Evolutionary conservation across 2,329 filamentous ascomycete species (phyloP).

Genomic region (Sclerotiophoma versabilis): DNA sequence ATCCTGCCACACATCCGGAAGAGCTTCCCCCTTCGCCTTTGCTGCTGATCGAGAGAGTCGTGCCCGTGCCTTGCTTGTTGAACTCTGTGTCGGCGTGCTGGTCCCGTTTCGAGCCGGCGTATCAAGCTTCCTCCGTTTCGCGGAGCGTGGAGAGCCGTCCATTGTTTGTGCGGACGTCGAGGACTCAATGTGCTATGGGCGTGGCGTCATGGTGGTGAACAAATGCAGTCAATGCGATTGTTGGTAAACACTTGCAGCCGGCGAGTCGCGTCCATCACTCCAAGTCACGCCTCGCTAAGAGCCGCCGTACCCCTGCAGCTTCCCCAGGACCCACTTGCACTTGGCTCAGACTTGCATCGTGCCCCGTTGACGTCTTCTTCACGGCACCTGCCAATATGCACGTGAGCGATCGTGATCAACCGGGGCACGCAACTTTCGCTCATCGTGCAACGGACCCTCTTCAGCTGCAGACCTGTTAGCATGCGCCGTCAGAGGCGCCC

Average conservation of each 20-base stretch:
- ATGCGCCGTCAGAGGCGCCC: neutral
- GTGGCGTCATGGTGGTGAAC: slow-evolving; percentile 11
- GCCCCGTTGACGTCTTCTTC: neutral
- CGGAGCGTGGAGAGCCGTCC: slow-evolving; percentile 46
- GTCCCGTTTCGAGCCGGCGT: slow-evolving; percentile 32
- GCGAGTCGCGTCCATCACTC: slow-evolving; percentile 15
- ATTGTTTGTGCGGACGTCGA: slow-evolving; percentile 18
- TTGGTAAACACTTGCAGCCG: slow-evolving; percentile 11
- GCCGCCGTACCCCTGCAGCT: slow-evolving; percentile 13
- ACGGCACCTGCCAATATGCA: neutral
- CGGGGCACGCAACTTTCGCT: neutral
- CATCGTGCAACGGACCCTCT: neutral
- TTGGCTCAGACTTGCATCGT: neutral
- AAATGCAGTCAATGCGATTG: neutral
- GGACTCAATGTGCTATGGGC: neutral
- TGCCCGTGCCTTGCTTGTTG: slow-evolving; percentile 30
- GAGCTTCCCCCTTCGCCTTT: slow-evolving; percentile 18
- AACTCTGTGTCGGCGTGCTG: slow-evolving; percentile 28
- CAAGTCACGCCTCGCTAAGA: slow-evolving; percentile 17
- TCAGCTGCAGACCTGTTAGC: neutral
- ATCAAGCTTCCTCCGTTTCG: slow-evolving; percentile 48
- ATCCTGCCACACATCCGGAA: slow-evolving; percentile 16
- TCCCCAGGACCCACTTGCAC: slow-evolving; percentile 11
- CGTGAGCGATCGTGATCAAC: neutral
- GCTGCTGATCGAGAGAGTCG: slow-evolving; percentile 27